Percentiles rank a stretch among this genome's conserved stretches.
Evolutionary conservation across 306 rosid genomes (phyloP).

Genomic region (Betula pendula): DNA sequence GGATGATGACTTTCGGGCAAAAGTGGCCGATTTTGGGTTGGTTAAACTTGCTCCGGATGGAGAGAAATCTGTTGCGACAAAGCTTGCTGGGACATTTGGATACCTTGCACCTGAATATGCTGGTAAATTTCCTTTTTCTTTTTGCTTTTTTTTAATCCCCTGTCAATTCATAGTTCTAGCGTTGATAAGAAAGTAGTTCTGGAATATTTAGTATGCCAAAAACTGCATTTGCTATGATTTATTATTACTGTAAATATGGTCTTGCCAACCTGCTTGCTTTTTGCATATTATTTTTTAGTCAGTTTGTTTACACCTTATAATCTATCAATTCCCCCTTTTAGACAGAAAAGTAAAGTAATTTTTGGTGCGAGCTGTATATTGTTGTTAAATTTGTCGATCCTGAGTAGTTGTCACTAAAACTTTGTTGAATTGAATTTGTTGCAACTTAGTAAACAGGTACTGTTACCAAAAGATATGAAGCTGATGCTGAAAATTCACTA

Average conservation of each 20-base stretch:
- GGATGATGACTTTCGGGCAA: constrained; percentile 65
- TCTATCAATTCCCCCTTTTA: not conserved
- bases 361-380: not conserved
- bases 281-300: not conserved
- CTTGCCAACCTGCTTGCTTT: not conserved
- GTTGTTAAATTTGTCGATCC: not conserved
- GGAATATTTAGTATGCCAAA: not conserved
- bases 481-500: not conserved
- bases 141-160: not conserved
- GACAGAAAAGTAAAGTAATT: not conserved
- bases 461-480: not conserved
- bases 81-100: constrained; percentile 86
- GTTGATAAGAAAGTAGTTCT: not conserved
- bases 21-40: constrained; percentile 81
- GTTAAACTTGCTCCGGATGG: constrained; percentile 84
- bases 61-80: constrained; percentile 63
- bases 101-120: constrained; percentile 94
- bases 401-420: not conserved
- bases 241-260: not conserved
- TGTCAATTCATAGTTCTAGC: not conserved
- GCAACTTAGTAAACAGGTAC: not conserved
- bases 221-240: not conserved
- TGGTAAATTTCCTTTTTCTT: constrained; percentile 38
- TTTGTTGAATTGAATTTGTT: not conserved
- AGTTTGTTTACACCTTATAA: not conserved